Conservation (phyloP, 2,329 filamentous ascomycete species). For the Trichophyton equinum region DNA sequence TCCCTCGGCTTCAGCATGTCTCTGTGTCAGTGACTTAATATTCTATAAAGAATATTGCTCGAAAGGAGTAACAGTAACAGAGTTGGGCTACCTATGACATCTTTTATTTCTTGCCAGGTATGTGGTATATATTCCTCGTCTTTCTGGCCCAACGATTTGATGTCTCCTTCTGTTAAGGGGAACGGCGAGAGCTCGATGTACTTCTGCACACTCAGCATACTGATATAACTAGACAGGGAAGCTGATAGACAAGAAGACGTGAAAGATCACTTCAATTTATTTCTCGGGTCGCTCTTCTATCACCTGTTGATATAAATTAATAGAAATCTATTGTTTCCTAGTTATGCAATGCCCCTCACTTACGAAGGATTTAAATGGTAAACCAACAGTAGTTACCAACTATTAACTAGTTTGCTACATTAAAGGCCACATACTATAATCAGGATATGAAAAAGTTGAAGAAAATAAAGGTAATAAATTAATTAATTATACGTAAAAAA, state of each 20-base stretch:
- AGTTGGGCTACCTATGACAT: not conserved
- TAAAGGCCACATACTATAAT: too few species aligned
- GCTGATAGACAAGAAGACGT: not conserved
- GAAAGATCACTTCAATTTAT: not conserved
- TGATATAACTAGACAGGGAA: not conserved
- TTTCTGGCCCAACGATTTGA: not conserved
- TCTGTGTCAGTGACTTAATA: not conserved
- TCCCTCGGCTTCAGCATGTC: not conserved
- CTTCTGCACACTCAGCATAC: not conserved
- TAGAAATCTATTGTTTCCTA: too few species aligned
- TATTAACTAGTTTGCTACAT: too few species aligned
- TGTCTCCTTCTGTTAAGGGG: not conserved
- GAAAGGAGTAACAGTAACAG: not conserved
- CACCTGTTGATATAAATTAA: too few species aligned
- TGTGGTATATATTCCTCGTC: not conserved
- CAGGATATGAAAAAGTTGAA: too few species aligned
- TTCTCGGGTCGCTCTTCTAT: too few species aligned
- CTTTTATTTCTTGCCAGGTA: not conserved
- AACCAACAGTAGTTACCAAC: too few species aligned
- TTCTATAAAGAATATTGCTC: not conserved
- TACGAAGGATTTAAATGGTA: too few species aligned
- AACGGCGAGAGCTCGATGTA: not conserved
- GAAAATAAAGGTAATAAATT: too few species aligned
- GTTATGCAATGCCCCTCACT: too few species aligned
- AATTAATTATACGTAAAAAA: too few species aligned